These are phyloP conservation scores for Acarospora socialis DNA, from an alignment of 2,329 filamentous ascomycete species.

Conservation along the genomic window DNA sequence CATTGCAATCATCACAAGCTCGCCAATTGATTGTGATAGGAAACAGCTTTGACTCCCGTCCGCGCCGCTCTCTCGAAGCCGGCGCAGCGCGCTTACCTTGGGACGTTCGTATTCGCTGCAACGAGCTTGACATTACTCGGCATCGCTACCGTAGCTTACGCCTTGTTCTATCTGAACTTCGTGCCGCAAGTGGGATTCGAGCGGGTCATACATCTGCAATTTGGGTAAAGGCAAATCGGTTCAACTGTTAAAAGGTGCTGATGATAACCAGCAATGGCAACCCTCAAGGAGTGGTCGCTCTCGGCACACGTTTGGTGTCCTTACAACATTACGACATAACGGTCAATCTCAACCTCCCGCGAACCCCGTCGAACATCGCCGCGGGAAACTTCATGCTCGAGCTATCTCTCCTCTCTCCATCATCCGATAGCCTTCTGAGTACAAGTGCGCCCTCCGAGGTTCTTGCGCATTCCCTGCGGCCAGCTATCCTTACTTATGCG, in stretches of 20 bases:
- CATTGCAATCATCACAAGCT: slow-evolving; percentile 1
- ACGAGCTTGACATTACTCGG: slow-evolving; percentile 42
- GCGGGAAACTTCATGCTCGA: slow-evolving; percentile 93
- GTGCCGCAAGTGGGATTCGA: slow-evolving; percentile 51
- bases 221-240: slow-evolving; percentile 30
- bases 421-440: background rate
- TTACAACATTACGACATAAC: slow-evolving; percentile 75
- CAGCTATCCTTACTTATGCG: slow-evolving; percentile 66
- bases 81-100: slow-evolving; percentile 51
- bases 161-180: slow-evolving; percentile 53
- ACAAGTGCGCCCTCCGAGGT: slow-evolving; percentile 22
- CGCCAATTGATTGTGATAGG: slow-evolving; percentile 27
- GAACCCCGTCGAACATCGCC: slow-evolving; percentile 58
- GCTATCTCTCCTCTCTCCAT: slow-evolving; percentile 48
- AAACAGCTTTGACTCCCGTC: slow-evolving; percentile 38
- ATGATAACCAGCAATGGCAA: slow-evolving; percentile 26
- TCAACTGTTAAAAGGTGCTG: background rate
- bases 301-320: slow-evolving; percentile 44
- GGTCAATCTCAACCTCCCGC: slow-evolving; percentile 61
- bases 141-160: slow-evolving; percentile 46
- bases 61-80: slow-evolving; percentile 43
- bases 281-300: slow-evolving; percentile 38
- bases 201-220: slow-evolving; percentile 51
- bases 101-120: slow-evolving; percentile 38
- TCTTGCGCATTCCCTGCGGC: slow-evolving; percentile 52